Evolutionary conservation across 2,329 filamentous ascomycete species (phyloP), one percentile per base, ranked within the genome.

Genomic region (Hypoxylon sp.): DNA sequence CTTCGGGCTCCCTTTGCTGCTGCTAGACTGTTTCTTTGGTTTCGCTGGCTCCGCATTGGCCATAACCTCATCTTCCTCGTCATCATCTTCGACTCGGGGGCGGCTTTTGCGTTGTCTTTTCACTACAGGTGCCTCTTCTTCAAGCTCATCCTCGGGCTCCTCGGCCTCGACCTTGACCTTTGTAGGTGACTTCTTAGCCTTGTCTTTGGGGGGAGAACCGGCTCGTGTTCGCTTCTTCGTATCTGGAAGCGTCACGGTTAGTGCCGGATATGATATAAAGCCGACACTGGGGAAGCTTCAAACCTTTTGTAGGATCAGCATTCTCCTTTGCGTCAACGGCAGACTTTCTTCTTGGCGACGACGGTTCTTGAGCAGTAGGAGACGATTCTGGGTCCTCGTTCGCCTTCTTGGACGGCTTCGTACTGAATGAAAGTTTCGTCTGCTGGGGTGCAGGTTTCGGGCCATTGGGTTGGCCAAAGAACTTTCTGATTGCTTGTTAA

Each of bases 401-500:
- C 48, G 75, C 67, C 70, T 79, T 80, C 65, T 78, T 75, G 18
- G 72, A 36, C 2, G 82, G 50, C 74, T 87, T 88, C 50, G 87
- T 89, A 33, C 89, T 88, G 74, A 97, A 97, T 0, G 91, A 85
- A 38, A 97, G 81, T 71, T 89, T 96, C 0, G 92, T 90, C 78
- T 97, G 93, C 76, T 93, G 91, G 36, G 88, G 86, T 16, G 85
- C 81, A 0, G 85, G 78, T 70, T 85, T 86, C 4, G 84, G 78
- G 52, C 88, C 89, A 72, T 87, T 87, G 24, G 85, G 83, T 42
- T 87, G 85, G 18, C 88, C 88, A 76, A 97, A 97, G 81, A 97
- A 97, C 77, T 95, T 96, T 66, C 95, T 98, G 69, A 59, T 66
- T 2, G 55, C 42, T 24, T 18, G 53, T 67, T 50, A 71, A 61